These are phyloP conservation scores for Nepenthes mirabilis DNA, from an alignment of 148 eudicot species.

Conservation along the genomic window DNA sequence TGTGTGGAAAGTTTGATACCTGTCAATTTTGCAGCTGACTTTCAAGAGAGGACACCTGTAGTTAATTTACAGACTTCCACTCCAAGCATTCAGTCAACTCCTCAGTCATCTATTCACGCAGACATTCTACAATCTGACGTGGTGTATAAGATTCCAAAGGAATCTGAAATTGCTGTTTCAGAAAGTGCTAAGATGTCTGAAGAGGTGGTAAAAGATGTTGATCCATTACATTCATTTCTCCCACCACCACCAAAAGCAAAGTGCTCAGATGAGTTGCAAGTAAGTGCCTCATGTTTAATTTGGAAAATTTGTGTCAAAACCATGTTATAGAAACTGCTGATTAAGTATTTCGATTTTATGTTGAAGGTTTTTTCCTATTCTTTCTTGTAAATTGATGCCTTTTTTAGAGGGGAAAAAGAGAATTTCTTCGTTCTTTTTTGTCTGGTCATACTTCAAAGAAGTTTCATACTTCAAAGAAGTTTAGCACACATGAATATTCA, in stretches of 20 bases:
- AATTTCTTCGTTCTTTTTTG: too few species aligned
- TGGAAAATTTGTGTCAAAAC: too few species aligned
- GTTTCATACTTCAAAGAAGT: too few species aligned
- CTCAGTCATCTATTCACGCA: conserved; percentile 28
- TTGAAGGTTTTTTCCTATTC: too few species aligned
- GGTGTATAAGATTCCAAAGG: conserved; percentile 16
- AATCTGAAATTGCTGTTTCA: conserved; percentile 26
- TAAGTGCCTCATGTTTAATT: conserved; percentile 14
- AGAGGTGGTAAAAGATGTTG: conserved; percentile 16
- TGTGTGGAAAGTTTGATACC: neutral
- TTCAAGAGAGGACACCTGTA: conserved; percentile 18
- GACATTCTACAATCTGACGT: conserved; percentile 28
- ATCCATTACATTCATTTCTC: conserved; percentile 57
- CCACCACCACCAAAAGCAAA: conserved; percentile 52
- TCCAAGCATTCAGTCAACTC: conserved; percentile 30
- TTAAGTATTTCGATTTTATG: too few species aligned
- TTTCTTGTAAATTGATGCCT: too few species aligned
- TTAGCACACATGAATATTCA: too few species aligned
- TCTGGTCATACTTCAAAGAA: too few species aligned
- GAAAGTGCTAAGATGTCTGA: conserved; percentile 21
- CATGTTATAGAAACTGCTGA: too few species aligned
- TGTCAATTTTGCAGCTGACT: conserved; percentile 15
- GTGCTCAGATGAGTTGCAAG: conserved; percentile 75
- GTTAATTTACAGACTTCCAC: conserved; percentile 22
- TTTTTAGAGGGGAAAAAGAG: too few species aligned